Evolutionary conservation across 129 eudicot species (phyloP).

Genomic region (Helianthus tuberosus): DNA sequence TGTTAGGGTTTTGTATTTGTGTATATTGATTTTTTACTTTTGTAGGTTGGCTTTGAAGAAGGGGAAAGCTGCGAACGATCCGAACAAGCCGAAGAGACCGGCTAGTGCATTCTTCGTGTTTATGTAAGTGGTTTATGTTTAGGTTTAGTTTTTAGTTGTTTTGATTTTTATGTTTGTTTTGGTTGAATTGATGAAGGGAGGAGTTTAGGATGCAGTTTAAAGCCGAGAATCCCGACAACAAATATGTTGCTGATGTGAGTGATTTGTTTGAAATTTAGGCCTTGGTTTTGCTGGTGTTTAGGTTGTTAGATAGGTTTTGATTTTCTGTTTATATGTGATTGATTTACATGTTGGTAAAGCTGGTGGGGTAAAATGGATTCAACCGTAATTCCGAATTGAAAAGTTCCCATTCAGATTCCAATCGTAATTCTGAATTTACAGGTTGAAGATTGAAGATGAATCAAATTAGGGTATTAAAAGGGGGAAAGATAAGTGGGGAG

Average conservation of each 20-base stretch:
- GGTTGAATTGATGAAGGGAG: conserved; percentile 51
- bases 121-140: conserved; percentile 40
- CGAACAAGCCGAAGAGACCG: conserved; percentile 95
- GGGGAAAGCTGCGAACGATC: conserved; percentile 68
- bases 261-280: background rate
- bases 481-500: too few species aligned
- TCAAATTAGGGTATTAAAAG: too few species aligned
- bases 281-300: background rate
- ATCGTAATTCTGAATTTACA: too few species aligned
- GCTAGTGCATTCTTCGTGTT: conserved; percentile 88
- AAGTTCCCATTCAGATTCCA: too few species aligned
- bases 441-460: too few species aligned
- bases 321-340: background rate
- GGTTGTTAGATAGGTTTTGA: background rate
- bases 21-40: background rate
- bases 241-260: conserved; percentile 81
- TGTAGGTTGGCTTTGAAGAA: conserved; percentile 74
- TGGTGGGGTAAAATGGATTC: conserved; percentile 84
- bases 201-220: conserved; percentile 61
- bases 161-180: background rate
- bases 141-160: background rate
- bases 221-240: conserved; percentile 67
- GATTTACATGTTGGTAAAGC: conserved; percentile 78
- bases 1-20: conserved; percentile 13
- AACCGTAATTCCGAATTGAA: too few species aligned